phyloP scores from a whole-genome alignment of 208 protist genomes.

The Acanthamoeba culbertsoni region DNA sequence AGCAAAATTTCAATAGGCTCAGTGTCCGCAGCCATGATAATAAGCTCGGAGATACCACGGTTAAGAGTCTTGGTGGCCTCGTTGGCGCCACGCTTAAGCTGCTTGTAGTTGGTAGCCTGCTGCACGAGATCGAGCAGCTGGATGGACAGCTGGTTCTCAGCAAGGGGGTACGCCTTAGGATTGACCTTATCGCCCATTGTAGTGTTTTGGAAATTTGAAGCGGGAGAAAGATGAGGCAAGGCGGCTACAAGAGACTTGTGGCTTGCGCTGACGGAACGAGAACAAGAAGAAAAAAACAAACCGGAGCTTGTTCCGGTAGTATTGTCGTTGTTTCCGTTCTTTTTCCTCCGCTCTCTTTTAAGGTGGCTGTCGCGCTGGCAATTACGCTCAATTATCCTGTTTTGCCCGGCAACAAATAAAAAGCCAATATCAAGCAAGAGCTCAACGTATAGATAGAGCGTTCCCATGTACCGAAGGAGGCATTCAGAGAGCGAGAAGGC shows the following conservation, averaged over 20 bases:
- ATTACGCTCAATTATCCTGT: background rate
- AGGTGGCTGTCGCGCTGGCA: background rate
- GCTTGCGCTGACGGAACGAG: background rate
- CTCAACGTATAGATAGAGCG: no score
- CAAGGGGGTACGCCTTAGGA: conserved; percentile 98
- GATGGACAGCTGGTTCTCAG: conserved; percentile 92
- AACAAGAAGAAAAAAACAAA: background rate
- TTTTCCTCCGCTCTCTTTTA: background rate
- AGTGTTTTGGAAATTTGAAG: background rate
- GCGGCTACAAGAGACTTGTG: background rate
- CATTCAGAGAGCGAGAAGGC: background rate
- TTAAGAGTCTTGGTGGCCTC: conserved; percentile 98
- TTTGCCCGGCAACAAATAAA: background rate
- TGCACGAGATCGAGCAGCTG: conserved; percentile 97
- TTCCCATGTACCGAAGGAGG: background rate
- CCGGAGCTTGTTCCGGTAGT: background rate
- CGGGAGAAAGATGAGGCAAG: background rate
- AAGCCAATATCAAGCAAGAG: background rate
- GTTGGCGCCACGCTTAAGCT: conserved; percentile 99
- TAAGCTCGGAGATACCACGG: conserved; percentile 97
- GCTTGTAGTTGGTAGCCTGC: conserved; percentile 97
- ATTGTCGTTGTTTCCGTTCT: background rate
- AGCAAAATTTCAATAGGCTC: conserved; percentile 99
- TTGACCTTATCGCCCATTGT: conserved; percentile 21
- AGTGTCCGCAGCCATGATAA: conserved; percentile 99